Percentiles rank a stretch among this genome's conserved stretches.
Conservation (phyloP, 805 yeast genomes). For the Myxozyma neotropica region DNA sequence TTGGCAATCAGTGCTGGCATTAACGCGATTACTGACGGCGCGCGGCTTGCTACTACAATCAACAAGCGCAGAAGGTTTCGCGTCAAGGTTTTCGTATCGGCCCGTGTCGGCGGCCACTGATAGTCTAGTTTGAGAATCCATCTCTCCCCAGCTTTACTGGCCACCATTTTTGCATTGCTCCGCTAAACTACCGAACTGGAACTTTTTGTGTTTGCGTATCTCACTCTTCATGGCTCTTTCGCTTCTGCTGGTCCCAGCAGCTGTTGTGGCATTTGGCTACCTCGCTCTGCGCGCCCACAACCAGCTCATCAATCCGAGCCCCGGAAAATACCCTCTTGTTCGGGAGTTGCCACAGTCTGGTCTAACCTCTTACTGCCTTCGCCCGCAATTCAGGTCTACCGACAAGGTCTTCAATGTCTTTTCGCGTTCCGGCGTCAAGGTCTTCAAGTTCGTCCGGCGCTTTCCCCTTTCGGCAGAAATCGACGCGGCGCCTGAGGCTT, state of each 20-base stretch:
- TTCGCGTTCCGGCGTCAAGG: constrained; percentile 18
- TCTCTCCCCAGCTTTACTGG: too few species aligned
- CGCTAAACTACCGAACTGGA: too few species aligned
- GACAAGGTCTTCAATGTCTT: constrained; percentile 21
- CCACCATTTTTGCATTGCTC: too few species aligned
- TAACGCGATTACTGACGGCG: too few species aligned
- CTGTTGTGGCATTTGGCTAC: constrained; percentile 2
- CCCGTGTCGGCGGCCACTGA: too few species aligned
- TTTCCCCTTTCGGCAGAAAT: constrained; percentile 9
- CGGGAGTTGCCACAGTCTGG: constrained; percentile 30
- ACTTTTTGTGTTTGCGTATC: too few species aligned
- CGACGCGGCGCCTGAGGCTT: neutral
- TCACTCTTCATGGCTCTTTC: constrained; percentile 16
- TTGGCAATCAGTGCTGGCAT: too few species aligned
- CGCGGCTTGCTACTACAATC: too few species aligned
- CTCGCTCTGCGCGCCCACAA: constrained; percentile 9
- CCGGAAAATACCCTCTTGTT: constrained; percentile 7
- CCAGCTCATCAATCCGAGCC: neutral
- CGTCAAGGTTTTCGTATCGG: too few species aligned
- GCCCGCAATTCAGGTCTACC: constrained; percentile 29
- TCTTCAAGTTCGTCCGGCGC: constrained; percentile 18
- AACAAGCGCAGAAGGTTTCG: too few species aligned
- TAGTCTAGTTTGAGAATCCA: too few species aligned
- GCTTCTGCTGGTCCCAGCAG: constrained; percentile 6
- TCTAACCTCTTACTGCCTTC: constrained; percentile 22